Evolutionary conservation across 495 filamentous ascomycete genomes (phyloP).

Genomic region (Lophium mytilinum): DNA sequence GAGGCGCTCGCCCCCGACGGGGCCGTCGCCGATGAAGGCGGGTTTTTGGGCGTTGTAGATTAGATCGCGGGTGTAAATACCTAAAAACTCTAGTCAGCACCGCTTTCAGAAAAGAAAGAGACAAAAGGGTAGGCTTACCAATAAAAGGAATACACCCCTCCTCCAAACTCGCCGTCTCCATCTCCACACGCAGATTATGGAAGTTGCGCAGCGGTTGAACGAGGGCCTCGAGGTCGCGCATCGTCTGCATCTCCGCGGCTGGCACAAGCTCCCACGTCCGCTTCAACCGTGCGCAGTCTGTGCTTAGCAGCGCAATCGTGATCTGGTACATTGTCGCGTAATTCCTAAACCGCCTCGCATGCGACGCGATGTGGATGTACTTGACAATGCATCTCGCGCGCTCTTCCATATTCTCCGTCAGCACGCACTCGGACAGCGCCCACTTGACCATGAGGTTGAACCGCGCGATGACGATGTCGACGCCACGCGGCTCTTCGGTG

Average conservation of each 20-base stretch:
- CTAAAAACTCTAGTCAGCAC: slow-evolving; percentile 24
- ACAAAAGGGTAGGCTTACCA: slow-evolving; percentile 43
- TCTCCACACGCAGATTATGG: slow-evolving; percentile 77
- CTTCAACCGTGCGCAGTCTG: slow-evolving; percentile 66
- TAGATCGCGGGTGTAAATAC: slow-evolving; percentile 90
- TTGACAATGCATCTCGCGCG: slow-evolving; percentile 79
- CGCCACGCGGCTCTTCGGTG: slow-evolving; percentile 71
- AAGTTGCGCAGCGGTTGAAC: slow-evolving; percentile 90
- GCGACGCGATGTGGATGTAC: slow-evolving; percentile 82
- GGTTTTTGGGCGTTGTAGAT: slow-evolving; percentile 92
- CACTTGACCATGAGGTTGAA: slow-evolving; percentile 99
- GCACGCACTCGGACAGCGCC: slow-evolving; percentile 82
- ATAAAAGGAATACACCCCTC: slow-evolving; percentile 96
- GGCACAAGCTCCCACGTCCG: slow-evolving; percentile 80
- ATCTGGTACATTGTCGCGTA: slow-evolving; percentile 96
- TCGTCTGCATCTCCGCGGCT: slow-evolving; percentile 55
- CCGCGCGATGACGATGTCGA: slow-evolving; percentile 91
- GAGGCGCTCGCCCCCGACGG: slow-evolving; percentile 59
- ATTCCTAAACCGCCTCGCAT: slow-evolving; percentile 79
- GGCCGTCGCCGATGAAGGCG: slow-evolving; percentile 54
- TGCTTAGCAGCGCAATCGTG: slow-evolving; percentile 78
- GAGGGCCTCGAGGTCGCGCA: slow-evolving; percentile 74
- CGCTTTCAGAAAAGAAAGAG: not conserved
- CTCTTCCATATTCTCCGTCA: slow-evolving; percentile 76
- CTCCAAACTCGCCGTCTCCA: slow-evolving; percentile 70